phyloP scores from a whole-genome alignment of 345 rosid genomes.

The Eucalyptus sideroxylon region DNA sequence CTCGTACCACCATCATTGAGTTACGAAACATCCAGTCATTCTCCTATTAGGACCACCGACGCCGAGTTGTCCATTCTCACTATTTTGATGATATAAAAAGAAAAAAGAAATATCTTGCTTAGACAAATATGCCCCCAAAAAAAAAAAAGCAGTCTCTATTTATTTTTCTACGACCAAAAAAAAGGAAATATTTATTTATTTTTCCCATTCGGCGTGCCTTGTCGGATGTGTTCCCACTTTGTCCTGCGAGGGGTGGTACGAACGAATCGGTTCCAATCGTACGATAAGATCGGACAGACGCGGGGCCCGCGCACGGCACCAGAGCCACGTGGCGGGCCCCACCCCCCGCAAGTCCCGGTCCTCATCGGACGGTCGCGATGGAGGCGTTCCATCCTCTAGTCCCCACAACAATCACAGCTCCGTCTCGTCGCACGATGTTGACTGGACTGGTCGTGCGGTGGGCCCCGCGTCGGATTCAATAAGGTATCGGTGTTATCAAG shows the following conservation, averaged over 20 bases:
- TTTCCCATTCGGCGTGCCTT: no score
- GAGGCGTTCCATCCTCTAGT: accelerated
- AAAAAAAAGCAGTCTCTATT: no score
- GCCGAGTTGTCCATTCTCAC: accelerated
- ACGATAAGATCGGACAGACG: background rate
- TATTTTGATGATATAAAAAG: no score
- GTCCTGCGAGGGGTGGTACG: no score
- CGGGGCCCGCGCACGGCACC: background rate
- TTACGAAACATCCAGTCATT: background rate
- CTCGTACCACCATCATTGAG: background rate
- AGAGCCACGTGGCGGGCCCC: background rate
- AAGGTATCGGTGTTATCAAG: background rate
- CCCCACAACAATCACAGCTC: background rate
- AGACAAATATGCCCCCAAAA: no score
- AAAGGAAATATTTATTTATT: no score
- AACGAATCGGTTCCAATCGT: no score
- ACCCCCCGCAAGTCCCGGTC: background rate
- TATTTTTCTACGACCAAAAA: no score
- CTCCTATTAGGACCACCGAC: background rate
- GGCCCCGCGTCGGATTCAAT: background rate
- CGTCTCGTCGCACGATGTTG: background rate
- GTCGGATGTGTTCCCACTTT: no score
- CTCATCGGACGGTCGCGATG: background rate
- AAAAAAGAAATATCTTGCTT: no score
- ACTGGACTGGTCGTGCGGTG: background rate